These are phyloP conservation scores for Rhizopogon salebrosus DNA, from an alignment of 768 basidiomycete species.

Conservation along the genomic window DNA sequence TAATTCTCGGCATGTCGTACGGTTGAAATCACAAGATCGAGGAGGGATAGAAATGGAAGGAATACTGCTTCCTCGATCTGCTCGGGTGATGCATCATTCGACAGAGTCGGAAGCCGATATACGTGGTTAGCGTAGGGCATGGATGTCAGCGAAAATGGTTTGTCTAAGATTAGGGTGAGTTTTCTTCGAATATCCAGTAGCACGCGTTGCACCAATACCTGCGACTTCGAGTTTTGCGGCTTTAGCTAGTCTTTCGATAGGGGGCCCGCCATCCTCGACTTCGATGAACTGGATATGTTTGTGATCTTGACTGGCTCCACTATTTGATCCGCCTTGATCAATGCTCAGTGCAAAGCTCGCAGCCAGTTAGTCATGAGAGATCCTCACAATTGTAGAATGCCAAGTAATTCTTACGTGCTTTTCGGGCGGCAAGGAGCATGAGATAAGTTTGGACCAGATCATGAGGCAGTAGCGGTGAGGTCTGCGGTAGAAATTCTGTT, in stretches of 20 bases:
- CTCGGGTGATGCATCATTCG: constrained; percentile 18
- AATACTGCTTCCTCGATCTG: constrained; percentile 50
- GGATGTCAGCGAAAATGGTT: constrained; percentile 60
- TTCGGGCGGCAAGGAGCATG: constrained; percentile 65
- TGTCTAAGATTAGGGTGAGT: constrained; percentile 38
- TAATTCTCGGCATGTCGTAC: constrained; percentile 63
- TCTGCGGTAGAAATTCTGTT: constrained; percentile 71
- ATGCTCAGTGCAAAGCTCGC: not conserved
- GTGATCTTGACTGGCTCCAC: constrained; percentile 87
- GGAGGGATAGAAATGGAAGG: constrained; percentile 60
- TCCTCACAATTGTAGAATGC: constrained; percentile 87
- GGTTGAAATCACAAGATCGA: constrained; percentile 74
- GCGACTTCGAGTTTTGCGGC: constrained; percentile 52
- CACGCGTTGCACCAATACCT: constrained; percentile 30
- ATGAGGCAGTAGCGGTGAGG: constrained; percentile 70
- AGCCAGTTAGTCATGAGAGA: not conserved
- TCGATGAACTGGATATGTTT: constrained; percentile 90
- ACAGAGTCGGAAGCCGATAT: constrained; percentile 39
- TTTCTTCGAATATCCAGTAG: constrained; percentile 7
- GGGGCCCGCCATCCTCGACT: constrained; percentile 57
- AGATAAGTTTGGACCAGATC: constrained; percentile 76
- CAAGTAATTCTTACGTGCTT: constrained; percentile 54
- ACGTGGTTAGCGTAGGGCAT: constrained; percentile 83
- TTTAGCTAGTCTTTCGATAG: constrained; percentile 69
- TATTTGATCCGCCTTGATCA: constrained; percentile 58